Evolutionary conservation across 768 basidiomycete species (phyloP).

Genomic region (Gymnopilus dilepis): DNA sequence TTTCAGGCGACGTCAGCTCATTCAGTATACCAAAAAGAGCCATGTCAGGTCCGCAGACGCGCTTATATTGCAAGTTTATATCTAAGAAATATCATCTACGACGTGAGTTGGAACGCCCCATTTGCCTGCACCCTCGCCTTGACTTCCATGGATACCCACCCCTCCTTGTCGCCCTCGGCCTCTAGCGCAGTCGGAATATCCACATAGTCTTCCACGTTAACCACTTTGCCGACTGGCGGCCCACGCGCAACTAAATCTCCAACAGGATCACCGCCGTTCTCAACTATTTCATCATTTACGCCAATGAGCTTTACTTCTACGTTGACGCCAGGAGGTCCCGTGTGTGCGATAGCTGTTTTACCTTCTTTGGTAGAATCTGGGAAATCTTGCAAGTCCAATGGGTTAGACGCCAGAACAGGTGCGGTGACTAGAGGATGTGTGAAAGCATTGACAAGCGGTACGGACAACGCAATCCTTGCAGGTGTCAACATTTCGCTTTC

Average conservation of each 20-base stretch:
- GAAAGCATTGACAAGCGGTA: constrained; percentile 73
- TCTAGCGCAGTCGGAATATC: constrained; percentile 30
- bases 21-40: too few relatives aligned
- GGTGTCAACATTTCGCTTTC: constrained; percentile 57
- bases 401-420: constrained; percentile 82
- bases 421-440: constrained; percentile 69
- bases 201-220: constrained; percentile 48
- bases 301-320: constrained; percentile 81
- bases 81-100: too few relatives aligned
- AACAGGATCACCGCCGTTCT: constrained; percentile 67
- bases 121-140: constrained; percentile 58
- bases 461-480: constrained; percentile 74
- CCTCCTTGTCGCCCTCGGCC: constrained; percentile 22
- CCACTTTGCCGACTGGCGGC: constrained; percentile 67
- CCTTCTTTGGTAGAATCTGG: constrained; percentile 31
- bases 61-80: too few relatives aligned
- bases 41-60: too few relatives aligned
- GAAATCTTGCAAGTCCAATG: constrained; percentile 84
- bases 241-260: constrained; percentile 72
- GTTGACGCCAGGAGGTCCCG: constrained; percentile 86
- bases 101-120: constrained; percentile 57
- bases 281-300: constrained; percentile 68
- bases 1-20: constrained; percentile 38
- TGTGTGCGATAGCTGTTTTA: constrained; percentile 41
- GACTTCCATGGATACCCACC: constrained; percentile 32